phyloP scores from a whole-genome alignment of 148 eudicot genomes.

The Rhododendron molle region DNA sequence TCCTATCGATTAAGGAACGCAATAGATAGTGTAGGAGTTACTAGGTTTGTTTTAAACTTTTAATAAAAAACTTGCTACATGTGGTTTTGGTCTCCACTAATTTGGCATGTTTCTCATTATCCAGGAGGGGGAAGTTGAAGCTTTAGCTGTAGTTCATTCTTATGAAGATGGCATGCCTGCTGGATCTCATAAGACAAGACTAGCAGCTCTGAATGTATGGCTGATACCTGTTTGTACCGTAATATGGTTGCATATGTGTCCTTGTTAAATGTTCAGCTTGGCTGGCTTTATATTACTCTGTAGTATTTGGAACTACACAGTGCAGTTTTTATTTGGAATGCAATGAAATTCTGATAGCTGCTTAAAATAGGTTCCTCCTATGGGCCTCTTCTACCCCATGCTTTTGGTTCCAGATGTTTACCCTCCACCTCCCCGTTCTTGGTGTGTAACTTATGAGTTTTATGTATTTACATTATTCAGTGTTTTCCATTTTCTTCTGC shows the following conservation, averaged over 20 bases:
- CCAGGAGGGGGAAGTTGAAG: constrained; percentile 93
- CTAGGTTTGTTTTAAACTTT: background rate
- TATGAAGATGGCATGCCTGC: constrained; percentile 87
- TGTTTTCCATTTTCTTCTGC: background rate
- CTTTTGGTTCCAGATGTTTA: constrained; percentile 93
- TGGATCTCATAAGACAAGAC: constrained; percentile 76
- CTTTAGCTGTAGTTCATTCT: constrained; percentile 72
- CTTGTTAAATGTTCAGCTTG: background rate
- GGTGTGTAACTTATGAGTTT: constrained; percentile 42
- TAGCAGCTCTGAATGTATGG: constrained; percentile 91
- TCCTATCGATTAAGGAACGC: background rate
- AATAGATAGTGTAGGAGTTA: background rate
- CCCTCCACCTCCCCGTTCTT: constrained; percentile 95
- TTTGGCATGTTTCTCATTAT: background rate
- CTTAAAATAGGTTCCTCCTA: constrained; percentile 81
- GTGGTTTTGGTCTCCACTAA: background rate
- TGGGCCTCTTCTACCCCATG: constrained; percentile 94
- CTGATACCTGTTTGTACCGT: background rate
- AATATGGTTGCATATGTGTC: constrained; percentile 9
- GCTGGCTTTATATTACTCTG: background rate
- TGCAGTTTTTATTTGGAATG: background rate
- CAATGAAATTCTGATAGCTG: constrained; percentile 15
- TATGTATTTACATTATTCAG: background rate
- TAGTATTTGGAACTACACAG: background rate
- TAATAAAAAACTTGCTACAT: background rate